Evolutionary conservation across 2,329 filamentous ascomycete genomes (phyloP).

Genomic region (Ustulina deusta): DNA sequence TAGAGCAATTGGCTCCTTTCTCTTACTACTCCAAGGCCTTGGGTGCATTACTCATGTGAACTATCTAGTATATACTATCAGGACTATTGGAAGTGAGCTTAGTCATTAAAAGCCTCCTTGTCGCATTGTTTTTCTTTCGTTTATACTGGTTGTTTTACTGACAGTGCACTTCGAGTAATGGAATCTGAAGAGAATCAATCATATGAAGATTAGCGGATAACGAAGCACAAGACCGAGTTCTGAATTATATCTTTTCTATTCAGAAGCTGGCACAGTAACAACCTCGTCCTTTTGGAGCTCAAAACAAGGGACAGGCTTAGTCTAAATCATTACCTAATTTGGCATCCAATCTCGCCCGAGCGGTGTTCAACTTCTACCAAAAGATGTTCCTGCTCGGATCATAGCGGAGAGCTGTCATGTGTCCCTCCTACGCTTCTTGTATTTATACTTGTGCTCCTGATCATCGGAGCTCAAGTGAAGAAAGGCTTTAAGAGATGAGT

Average conservation of each 20-base stretch:
- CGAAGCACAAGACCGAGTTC: background rate
- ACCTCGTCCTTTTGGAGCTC: background rate
- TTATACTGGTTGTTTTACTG: too few species aligned
- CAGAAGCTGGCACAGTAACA: background rate
- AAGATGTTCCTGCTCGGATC: background rate
- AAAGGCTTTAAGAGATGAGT: conserved; percentile 5
- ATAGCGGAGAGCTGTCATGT: background rate
- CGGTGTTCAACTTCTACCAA: background rate
- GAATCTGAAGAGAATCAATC: background rate
- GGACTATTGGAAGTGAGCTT: too few species aligned
- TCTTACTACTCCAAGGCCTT: background rate
- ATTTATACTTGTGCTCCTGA: background rate
- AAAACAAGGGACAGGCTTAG: background rate
- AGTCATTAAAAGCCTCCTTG: background rate
- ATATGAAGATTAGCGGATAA: background rate
- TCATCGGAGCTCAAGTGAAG: background rate
- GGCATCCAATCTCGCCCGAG: background rate
- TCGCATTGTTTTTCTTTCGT: too few species aligned
- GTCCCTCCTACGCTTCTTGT: background rate
- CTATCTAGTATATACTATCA: too few species aligned
- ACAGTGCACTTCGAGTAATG: background rate
- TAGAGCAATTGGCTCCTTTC: background rate
- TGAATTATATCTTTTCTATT: background rate
- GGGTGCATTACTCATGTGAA: background rate
- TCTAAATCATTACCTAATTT: background rate